Conservation (phyloP, 352 stramenopile species). For the Phytophthora foliorum region DNA sequence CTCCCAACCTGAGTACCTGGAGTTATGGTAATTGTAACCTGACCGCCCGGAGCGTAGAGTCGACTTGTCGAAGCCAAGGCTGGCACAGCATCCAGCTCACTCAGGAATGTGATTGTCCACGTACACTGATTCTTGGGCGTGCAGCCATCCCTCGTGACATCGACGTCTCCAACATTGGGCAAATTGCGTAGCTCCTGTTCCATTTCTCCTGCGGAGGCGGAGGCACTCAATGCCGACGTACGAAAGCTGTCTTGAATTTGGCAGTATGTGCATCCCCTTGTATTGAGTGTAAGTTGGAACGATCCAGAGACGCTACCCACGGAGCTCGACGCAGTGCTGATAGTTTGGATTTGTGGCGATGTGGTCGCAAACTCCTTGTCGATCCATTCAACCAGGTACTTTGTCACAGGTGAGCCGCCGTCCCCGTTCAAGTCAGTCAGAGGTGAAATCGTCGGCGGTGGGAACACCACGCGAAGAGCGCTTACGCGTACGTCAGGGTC, state of each 20-base stretch:
- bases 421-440: constrained; percentile 79
- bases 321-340: constrained; percentile 58
- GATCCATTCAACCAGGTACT: constrained; percentile 96
- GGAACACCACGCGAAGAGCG: constrained; percentile 89
- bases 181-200: constrained; percentile 93
- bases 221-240: constrained; percentile 81
- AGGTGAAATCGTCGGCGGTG: constrained; percentile 57
- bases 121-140: constrained; percentile 66
- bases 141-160: constrained; percentile 62
- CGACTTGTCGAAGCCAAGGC: constrained; percentile 60
- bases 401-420: constrained; percentile 85
- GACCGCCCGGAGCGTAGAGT: constrained; percentile 50
- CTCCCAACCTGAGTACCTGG: constrained; percentile 43
- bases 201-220: constrained; percentile 66
- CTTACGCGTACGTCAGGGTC: constrained; percentile 67
- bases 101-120: constrained; percentile 86
- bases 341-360: constrained; percentile 65
- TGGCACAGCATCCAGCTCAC: constrained; percentile 66
- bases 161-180: constrained; percentile 94
- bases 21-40: constrained; percentile 49
- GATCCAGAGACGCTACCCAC: constrained; percentile 53
- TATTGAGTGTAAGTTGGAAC: constrained; percentile 90
- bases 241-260: constrained; percentile 73
- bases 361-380: constrained; percentile 78
- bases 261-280: constrained; percentile 77